Percentiles rank a stretch among this genome's conserved stretches.
Evolutionary conservation across 208 protist species (phyloP).

Genomic region (Trichomonas tenax): DNA sequence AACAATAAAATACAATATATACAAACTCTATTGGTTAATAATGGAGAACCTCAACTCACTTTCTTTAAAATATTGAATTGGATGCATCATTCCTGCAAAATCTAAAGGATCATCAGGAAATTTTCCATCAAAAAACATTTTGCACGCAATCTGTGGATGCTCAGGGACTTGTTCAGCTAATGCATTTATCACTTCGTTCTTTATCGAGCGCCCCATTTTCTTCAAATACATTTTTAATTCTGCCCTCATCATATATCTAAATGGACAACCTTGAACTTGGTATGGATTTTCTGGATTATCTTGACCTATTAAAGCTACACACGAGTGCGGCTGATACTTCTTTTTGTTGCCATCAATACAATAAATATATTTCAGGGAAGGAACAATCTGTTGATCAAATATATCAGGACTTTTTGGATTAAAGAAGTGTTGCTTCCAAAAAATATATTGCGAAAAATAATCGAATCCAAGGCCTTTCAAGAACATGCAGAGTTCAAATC

Average conservation of each 20-base stretch:
- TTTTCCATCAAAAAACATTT: neutral
- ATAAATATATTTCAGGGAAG: neutral
- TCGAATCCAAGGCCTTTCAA: neutral
- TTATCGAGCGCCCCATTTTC: neutral
- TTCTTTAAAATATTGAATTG: neutral
- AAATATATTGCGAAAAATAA: neutral
- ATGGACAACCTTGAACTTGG: neutral
- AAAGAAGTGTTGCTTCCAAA: neutral
- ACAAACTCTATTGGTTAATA: too few species aligned
- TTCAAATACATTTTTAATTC: neutral
- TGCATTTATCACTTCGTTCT: neutral
- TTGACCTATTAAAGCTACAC: neutral
- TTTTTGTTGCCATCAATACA: neutral
- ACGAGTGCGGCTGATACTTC: neutral
- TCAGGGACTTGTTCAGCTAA: neutral
- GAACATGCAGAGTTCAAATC: neutral
- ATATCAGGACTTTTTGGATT: neutral
- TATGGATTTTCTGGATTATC: neutral
- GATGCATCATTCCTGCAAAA: neutral
- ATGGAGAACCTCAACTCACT: neutral
- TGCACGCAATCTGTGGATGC: neutral
- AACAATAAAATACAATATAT: too few species aligned
- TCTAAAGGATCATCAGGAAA: neutral
- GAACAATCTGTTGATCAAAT: neutral
- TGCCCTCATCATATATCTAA: neutral